Evolutionary conservation across 2,329 filamentous ascomycete genomes (phyloP).

Genomic region (Colletotrichum neosansevieriae): DNA sequence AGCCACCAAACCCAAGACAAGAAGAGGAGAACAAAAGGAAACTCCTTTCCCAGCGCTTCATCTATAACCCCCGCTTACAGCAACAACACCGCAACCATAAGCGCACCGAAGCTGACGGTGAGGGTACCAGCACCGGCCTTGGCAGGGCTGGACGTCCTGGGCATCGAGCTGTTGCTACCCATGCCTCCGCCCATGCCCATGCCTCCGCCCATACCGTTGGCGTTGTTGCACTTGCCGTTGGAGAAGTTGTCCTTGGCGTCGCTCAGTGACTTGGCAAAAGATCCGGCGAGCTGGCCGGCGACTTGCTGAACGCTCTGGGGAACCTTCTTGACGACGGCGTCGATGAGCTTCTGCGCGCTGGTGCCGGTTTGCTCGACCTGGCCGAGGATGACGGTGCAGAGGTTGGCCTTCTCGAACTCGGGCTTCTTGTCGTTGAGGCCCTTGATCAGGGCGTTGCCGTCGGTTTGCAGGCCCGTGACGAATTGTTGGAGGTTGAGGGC

Average conservation of each 20-base stretch:
- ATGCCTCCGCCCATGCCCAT: background rate
- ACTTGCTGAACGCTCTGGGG: conserved; percentile 46
- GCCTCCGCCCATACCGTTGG: conserved; percentile 42
- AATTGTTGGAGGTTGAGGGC: conserved; percentile 39
- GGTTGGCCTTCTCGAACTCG: conserved; percentile 46
- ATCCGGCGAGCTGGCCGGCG: conserved; percentile 44
- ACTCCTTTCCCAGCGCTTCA: background rate
- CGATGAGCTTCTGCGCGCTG: conserved; percentile 46
- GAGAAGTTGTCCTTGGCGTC: conserved; percentile 45
- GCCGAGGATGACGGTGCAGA: conserved; percentile 45
- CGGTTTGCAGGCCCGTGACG: conserved; percentile 44
- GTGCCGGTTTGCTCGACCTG: conserved; percentile 44
- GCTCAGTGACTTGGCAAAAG: conserved; percentile 44
- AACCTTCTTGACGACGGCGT: conserved; percentile 47
- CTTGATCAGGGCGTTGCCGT: conserved; percentile 44
- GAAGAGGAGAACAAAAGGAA: background rate
- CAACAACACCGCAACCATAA: conserved; percentile 27
- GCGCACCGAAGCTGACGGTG: conserved; percentile 24
- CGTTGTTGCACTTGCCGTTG: conserved; percentile 46
- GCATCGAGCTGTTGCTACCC: conserved; percentile 41
- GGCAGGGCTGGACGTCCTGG: conserved; percentile 11
- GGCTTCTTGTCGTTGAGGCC: conserved; percentile 46
- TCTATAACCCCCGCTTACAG: conserved; percentile 7
- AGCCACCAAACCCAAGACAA: background rate
- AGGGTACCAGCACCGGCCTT: conserved; percentile 9